Percentiles rank a stretch among this genome's conserved stretches.
These are phyloP conservation scores for Phyllostachys edulis DNA, from an alignment of 176 grass and related monocot genomes.

Conservation along the genomic window DNA sequence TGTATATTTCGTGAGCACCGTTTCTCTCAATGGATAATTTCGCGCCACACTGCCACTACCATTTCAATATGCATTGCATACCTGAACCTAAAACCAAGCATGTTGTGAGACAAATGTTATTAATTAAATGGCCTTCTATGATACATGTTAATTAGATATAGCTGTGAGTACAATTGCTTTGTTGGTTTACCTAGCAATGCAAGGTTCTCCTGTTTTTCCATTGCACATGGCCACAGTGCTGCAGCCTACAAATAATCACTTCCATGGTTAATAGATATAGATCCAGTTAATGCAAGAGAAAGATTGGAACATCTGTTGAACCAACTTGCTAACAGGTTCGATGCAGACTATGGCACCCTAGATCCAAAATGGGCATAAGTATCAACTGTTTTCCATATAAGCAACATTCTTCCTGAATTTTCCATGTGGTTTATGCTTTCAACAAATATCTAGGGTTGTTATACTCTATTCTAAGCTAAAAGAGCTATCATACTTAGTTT, in stretches of 20 bases:
- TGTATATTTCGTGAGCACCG: not conserved
- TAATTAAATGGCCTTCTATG: not conserved
- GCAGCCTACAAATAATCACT: not conserved
- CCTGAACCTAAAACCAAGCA: not conserved
- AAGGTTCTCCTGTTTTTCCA: too few species aligned
- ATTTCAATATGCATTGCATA: not conserved
- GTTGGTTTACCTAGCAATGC: not conserved
- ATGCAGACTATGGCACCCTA: constrained; percentile 74
- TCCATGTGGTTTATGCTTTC: not conserved
- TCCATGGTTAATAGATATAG: constrained; percentile 6
- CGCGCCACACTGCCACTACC: too few species aligned
- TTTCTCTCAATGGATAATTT: not conserved
- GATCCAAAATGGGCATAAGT: constrained; percentile 98
- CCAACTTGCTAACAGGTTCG: constrained; percentile 70
- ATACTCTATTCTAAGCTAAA: not conserved
- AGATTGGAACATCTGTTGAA: constrained; percentile 69
- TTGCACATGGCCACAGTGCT: not conserved
- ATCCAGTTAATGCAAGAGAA: constrained; percentile 36
- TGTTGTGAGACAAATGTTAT: not conserved
- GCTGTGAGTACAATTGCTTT: too few species aligned
- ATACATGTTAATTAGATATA: too few species aligned
- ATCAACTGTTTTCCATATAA: not conserved
- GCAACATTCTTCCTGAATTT: not conserved
- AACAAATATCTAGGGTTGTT: not conserved
- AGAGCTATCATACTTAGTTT: not conserved